Evolutionary conservation across 179 eudicot species (phyloP).

Genomic region (Beta macrorhiza): DNA sequence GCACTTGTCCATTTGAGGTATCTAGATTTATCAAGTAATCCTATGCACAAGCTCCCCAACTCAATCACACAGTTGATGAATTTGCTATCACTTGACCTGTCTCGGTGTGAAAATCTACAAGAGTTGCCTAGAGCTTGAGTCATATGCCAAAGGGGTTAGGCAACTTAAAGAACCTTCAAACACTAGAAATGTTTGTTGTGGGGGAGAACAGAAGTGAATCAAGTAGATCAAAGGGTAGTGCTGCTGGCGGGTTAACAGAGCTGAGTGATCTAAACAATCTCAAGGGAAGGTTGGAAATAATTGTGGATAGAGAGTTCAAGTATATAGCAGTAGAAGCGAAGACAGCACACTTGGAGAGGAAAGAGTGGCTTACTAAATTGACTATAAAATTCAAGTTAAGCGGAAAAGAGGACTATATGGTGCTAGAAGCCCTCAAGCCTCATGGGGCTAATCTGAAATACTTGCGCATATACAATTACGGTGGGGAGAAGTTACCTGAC

Average conservation of each 20-base stretch:
- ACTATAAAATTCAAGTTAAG: background rate
- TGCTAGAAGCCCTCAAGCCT: background rate
- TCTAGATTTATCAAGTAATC: background rate
- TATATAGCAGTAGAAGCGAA: background rate
- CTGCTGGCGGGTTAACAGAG: background rate
- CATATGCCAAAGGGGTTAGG: conserved; percentile 2
- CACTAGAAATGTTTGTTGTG: background rate
- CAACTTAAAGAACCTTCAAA: conserved; percentile 5
- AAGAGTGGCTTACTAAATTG: background rate
- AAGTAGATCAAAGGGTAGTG: background rate
- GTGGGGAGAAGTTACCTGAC: background rate
- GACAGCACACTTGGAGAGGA: background rate
- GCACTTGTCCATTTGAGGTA: background rate
- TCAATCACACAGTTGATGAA: conserved; percentile 5
- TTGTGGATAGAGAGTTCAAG: background rate
- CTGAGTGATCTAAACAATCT: background rate
- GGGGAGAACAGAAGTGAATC: no score
- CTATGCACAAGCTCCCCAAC: background rate
- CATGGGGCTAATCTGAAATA: background rate
- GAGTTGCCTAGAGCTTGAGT: background rate
- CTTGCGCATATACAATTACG: background rate
- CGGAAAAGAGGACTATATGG: background rate
- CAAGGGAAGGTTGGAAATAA: background rate
- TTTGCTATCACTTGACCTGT: background rate
- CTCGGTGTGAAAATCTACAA: background rate